A percentile compares a stretch with the other conserved stretches of the same genome.
phyloP scores from a whole-genome alignment of 192 early-diverging fungal genomes.

The Coemansia sp. region DNA sequence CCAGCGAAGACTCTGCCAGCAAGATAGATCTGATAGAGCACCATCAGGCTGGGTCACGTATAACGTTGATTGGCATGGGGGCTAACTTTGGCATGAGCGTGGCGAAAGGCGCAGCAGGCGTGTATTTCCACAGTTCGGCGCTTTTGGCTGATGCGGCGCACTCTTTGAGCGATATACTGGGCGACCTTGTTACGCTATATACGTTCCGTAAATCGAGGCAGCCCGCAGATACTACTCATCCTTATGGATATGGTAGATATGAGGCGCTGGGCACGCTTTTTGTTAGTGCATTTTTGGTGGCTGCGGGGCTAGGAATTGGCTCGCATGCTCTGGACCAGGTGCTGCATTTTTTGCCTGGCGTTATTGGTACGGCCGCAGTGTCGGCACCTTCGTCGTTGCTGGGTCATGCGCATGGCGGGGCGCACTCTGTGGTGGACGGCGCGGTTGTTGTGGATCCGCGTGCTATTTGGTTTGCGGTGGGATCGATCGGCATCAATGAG shows the following conservation, averaged over 20 bases:
- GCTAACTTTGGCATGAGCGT: slow-evolving; percentile 67
- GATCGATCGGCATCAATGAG: slow-evolving; percentile 77
- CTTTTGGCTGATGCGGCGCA: slow-evolving; percentile 82
- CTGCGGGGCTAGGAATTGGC: slow-evolving; percentile 70
- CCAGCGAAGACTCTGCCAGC: slow-evolving; percentile 24
- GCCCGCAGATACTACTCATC: slow-evolving; percentile 64
- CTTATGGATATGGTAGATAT: slow-evolving; percentile 73
- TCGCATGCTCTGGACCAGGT: slow-evolving; percentile 66
- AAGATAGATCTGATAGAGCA: slow-evolving; percentile 54
- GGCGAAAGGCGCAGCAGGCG: slow-evolving; percentile 68
- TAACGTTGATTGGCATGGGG: slow-evolving; percentile 69
- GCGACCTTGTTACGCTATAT: slow-evolving; percentile 82
- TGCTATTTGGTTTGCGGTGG: slow-evolving; percentile 73
- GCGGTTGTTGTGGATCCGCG: slow-evolving; percentile 59
- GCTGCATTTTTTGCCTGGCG: slow-evolving; percentile 35
- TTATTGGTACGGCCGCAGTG: slow-evolving; percentile 6
- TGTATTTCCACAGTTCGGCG: slow-evolving; percentile 75
- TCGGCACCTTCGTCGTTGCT: slow-evolving; percentile 22
- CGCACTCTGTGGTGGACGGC: slow-evolving; percentile 33
- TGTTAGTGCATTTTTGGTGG: slow-evolving; percentile 71
- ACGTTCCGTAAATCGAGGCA: slow-evolving; percentile 72
- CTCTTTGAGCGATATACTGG: slow-evolving; percentile 74
- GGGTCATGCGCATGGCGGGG: slow-evolving; percentile 34
- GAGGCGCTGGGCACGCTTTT: slow-evolving; percentile 68
- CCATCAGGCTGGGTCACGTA: slow-evolving; percentile 63